phyloP scores from a whole-genome alignment of 768 basidiomycete species.

The Rhodotorula paludigena region DNA sequence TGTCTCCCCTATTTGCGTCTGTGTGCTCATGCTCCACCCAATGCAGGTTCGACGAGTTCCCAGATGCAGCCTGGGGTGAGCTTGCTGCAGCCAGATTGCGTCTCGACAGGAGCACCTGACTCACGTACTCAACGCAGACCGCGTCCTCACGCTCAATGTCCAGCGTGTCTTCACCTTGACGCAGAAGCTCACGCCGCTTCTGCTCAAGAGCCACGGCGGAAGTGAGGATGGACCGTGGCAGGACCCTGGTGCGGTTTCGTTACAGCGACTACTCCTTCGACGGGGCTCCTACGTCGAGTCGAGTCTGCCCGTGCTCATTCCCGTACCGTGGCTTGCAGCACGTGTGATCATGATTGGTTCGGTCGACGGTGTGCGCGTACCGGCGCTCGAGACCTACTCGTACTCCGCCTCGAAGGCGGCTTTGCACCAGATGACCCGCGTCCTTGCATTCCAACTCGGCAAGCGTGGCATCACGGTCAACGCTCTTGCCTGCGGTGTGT shows the following conservation, averaged over 20 bases:
- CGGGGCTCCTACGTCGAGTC: neutral
- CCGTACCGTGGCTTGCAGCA: slow-evolving; percentile 49
- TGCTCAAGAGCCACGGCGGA: slow-evolving; percentile 50
- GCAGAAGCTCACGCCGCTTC: slow-evolving; percentile 58
- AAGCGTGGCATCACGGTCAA: slow-evolving; percentile 60
- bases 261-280: neutral
- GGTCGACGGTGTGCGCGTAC: slow-evolving; percentile 48
- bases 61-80: slow-evolving; percentile 28
- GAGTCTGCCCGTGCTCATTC: too few species aligned
- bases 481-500: slow-evolving; percentile 56
- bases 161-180: slow-evolving; percentile 63
- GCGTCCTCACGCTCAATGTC: slow-evolving; percentile 60
- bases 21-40: neutral
- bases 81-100: neutral
- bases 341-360: slow-evolving; percentile 57
- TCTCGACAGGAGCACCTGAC: neutral
- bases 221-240: slow-evolving; percentile 53
- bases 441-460: slow-evolving; percentile 59
- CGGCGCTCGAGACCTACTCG: slow-evolving; percentile 60
- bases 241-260: slow-evolving; percentile 53
- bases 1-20: neutral
- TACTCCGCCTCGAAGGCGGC: slow-evolving; percentile 64
- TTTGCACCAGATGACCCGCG: slow-evolving; percentile 58
- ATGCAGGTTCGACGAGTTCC: slow-evolving; percentile 24
- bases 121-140: slow-evolving; percentile 40